These are phyloP conservation scores for Austroboletus niveus DNA, from an alignment of 1,284 basidiomycete genomes.

Conservation along the genomic window DNA sequence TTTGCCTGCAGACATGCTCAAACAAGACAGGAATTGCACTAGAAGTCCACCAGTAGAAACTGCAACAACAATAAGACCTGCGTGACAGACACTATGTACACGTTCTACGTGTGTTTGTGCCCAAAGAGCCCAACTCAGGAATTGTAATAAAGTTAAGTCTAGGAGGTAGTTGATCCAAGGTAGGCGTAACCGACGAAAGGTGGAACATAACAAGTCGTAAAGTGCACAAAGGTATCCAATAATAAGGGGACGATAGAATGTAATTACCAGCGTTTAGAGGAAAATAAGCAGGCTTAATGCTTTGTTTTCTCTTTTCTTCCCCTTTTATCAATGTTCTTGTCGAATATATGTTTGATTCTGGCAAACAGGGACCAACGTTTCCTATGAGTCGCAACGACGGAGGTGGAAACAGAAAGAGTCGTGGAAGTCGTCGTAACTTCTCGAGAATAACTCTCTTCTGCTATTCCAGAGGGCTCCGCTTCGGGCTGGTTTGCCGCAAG, in stretches of 20 bases:
- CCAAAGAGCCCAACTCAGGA: slow-evolving; percentile 1
- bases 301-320: slow-evolving; percentile 18
- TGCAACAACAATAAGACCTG: background rate
- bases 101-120: slow-evolving; percentile 10
- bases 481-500: background rate
- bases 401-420: slow-evolving; percentile 10
- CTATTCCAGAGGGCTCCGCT: background rate
- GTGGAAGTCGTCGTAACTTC: background rate
- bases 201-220: slow-evolving; percentile 21
- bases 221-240: slow-evolving; percentile 3
- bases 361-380: slow-evolving; percentile 48
- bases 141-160: slow-evolving; percentile 25
- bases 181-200: slow-evolving; percentile 15
- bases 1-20: background rate
- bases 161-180: slow-evolving; percentile 11
- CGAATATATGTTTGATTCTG: slow-evolving; percentile 45
- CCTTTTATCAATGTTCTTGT: slow-evolving; percentile 29
- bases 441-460: background rate
- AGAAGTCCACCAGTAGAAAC: slow-evolving; percentile 37
- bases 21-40: slow-evolving; percentile 40
- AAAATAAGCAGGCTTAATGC: slow-evolving; percentile 9
- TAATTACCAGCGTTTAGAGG: background rate
- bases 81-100: slow-evolving; percentile 8
- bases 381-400: slow-evolving; percentile 29
- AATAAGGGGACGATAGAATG: background rate